These are phyloP conservation scores for Zopfia rhizophila DNA, from an alignment of 2,329 filamentous ascomycete species.

Conservation along the genomic window DNA sequence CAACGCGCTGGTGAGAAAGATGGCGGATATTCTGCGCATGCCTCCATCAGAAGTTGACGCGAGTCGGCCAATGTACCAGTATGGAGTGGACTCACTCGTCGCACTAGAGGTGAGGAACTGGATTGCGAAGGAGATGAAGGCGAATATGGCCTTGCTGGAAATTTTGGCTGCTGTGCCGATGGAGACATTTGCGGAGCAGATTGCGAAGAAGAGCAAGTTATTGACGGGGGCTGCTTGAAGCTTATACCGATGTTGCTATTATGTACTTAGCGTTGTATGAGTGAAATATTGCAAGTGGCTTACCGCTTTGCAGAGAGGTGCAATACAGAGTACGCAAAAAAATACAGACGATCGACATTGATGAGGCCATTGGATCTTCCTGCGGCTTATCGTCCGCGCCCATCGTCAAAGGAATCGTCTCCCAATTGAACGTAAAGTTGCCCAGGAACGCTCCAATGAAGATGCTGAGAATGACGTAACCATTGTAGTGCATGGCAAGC, in stretches of 20 bases:
- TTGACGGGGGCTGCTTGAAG: too few species aligned
- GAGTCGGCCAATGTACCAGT: conserved; percentile 5
- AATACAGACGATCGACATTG: too few species aligned
- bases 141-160: conserved; percentile 17
- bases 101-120: conserved; percentile 17
- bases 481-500: conserved; percentile 69
- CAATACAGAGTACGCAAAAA: too few species aligned
- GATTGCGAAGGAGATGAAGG: conserved; percentile 25
- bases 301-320: too few species aligned
- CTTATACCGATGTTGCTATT: too few species aligned
- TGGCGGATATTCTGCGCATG: conserved; percentile 23
- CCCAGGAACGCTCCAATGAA: conserved; percentile 80
- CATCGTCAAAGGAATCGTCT: conserved; percentile 52
- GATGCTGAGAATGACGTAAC: conserved; percentile 81
- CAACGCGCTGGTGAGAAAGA: conserved; percentile 23
- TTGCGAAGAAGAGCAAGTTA: conserved; percentile 24
- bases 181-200: conserved; percentile 17
- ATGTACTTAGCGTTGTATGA: too few species aligned
- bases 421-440: conserved; percentile 79
- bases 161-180: conserved; percentile 22
- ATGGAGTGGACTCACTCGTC: conserved; percentile 14
- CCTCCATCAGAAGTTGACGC: conserved; percentile 35
- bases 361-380: too few species aligned
- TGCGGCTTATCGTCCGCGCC: too few species aligned
- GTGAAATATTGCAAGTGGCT: too few species aligned